phyloP scores from a whole-genome alignment of 2,329 filamentous ascomycete genomes.

The Calonectria hawksworthii region DNA sequence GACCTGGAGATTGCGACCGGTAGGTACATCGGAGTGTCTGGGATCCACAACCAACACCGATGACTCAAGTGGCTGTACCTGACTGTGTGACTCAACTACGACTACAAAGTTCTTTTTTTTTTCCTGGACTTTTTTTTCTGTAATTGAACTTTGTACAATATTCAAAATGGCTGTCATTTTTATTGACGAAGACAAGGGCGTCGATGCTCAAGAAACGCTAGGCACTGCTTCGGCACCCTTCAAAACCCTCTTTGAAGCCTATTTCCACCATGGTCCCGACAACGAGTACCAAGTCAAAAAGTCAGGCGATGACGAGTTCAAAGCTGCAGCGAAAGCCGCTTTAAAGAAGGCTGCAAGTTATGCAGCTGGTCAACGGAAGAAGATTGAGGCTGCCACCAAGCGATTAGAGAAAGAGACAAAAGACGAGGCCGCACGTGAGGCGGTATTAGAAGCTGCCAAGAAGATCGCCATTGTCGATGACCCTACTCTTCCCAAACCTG shows the following conservation, averaged over 20 bases:
- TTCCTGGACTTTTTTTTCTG: not conserved
- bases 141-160: not conserved
- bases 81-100: not conserved
- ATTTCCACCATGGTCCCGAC: conserved; percentile 62
- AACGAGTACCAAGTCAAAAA: conserved; percentile 50
- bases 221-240: conserved; percentile 82
- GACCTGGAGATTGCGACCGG: not conserved
- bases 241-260: conserved; percentile 85
- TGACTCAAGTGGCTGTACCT: no score
- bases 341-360: conserved; percentile 46
- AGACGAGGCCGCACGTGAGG: conserved; percentile 35
- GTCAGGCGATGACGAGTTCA: conserved; percentile 42
- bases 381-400: conserved; percentile 43
- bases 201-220: conserved; percentile 76
- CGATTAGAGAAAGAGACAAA: conserved; percentile 29
- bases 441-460: conserved; percentile 45
- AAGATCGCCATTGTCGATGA: conserved; percentile 67
- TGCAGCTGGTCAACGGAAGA: conserved; percentile 43
- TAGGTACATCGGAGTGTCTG: not conserved
- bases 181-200: conserved; percentile 82
- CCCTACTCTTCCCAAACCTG: conserved; percentile 77
- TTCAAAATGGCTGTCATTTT: conserved; percentile 51
- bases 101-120: not conserved
- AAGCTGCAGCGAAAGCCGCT: conserved; percentile 46
- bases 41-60: conserved; percentile 50